Evolutionary conservation across 2,329 filamentous ascomycete species (phyloP), one percentile per base, ranked within the genome.

Genomic region (Penicillium sp.): DNA sequence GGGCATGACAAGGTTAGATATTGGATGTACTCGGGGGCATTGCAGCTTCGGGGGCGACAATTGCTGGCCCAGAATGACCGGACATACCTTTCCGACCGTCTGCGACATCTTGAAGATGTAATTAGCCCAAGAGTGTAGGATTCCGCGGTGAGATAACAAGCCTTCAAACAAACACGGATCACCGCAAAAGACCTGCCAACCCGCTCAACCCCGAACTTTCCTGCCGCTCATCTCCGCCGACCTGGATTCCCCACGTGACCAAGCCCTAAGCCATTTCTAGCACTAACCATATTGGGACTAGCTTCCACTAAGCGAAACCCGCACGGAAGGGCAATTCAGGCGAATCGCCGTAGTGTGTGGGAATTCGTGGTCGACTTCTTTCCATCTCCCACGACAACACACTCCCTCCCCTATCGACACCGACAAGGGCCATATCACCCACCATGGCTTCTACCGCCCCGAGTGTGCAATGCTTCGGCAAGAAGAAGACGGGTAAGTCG

Each of bases 381-480:
- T 67, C 68, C 75, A 73, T 74, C 74, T 72, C 73, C 70, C 68
- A 70, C 75, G 70, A 75, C 75, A 73, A 76, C 74, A 76, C 75
- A 75, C 75, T 73, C 73, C 70, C 67, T 73, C 70, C 70, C 70
- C 71, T 67, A 72, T 74, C 75, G 75, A 76, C 75, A 76, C 72
- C 74, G 72, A 75, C 75, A 72, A 76, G 72, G 72, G 74, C 76
- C 76, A 78, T 77, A 70, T 65, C 67, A 72, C 69, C 68, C 85
- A 91, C 79, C 83, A 92, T 92, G 89, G 89, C 91, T 83, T 85
- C 89, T 44, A 55, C 53, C 78, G 85, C 86, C 76, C 89, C 91
- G 85, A 91, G 88, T 83, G 91, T 93, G 78, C 93, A 97, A 89
- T 97, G 93, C 91, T 97, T 98, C 91, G 93, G 93, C 90, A 97